A percentile compares a stretch with the other conserved stretches of the same genome.
Evolutionary conservation across 2,329 filamentous ascomycete species (phyloP).

Genomic region (Monilinia aucupariae): DNA sequence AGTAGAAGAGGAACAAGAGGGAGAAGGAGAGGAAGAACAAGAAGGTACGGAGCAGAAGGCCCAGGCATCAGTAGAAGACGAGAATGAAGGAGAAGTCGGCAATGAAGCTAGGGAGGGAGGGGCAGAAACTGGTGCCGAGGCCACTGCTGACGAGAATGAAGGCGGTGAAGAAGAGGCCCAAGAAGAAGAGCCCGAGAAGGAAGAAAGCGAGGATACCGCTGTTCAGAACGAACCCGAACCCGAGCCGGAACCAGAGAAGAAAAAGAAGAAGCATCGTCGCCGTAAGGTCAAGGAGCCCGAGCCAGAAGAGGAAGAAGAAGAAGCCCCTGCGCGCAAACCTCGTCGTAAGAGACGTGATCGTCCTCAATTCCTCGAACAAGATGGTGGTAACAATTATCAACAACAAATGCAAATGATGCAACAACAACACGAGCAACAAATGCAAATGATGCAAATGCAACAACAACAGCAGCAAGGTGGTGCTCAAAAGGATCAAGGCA

Average conservation of each 20-base stretch:
- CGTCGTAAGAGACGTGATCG: slow-evolving; percentile 16
- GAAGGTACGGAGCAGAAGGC: slow-evolving; percentile 12
- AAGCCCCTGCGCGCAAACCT: slow-evolving; percentile 10
- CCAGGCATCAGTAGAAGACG: slow-evolving; percentile 5
- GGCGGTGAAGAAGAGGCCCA: slow-evolving; percentile 11
- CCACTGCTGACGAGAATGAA: slow-evolving; percentile 14
- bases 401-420: slow-evolving; percentile 17
- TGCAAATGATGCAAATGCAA: slow-evolving; percentile 17
- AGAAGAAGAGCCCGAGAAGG: slow-evolving; percentile 6
- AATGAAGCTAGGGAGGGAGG: not conserved
- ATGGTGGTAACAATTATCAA: slow-evolving; percentile 5
- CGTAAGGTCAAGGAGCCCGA: slow-evolving; percentile 14
- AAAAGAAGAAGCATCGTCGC: slow-evolving; percentile 10
- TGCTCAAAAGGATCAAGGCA: slow-evolving; percentile 18
- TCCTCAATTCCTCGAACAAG: slow-evolving; percentile 16
- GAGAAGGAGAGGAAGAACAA: slow-evolving; percentile 7
- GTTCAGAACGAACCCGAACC: slow-evolving; percentile 6
- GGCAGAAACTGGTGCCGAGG: slow-evolving; percentile 6
- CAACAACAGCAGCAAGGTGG: slow-evolving; percentile 9
- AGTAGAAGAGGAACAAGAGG: slow-evolving; percentile 8
- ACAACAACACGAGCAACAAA: slow-evolving; percentile 15
- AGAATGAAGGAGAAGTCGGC: not conserved
- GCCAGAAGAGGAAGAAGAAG: slow-evolving; percentile 13
- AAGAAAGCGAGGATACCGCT: slow-evolving; percentile 14
- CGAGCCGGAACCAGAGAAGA: slow-evolving; percentile 8